Conservation (phyloP, 257 asterid species). For the Solanum megistacrolobum region DNA sequence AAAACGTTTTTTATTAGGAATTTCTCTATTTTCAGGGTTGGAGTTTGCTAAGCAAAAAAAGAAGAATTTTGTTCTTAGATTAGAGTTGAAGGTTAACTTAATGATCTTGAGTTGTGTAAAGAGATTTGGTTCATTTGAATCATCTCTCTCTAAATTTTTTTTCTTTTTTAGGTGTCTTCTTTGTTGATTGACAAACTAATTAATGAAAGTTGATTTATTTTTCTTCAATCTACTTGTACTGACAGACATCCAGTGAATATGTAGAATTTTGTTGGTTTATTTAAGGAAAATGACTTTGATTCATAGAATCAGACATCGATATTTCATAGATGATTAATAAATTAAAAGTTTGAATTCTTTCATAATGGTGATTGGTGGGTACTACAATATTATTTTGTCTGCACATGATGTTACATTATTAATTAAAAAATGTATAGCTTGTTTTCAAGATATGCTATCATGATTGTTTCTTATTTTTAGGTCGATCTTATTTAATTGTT, state of each 20-base stretch:
- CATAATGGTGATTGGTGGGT: background rate
- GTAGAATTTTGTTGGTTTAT: slow-evolving; percentile 14
- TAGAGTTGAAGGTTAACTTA: slow-evolving; percentile 6
- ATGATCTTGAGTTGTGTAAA: background rate
- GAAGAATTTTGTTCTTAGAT: slow-evolving; percentile 13
- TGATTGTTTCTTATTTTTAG: slow-evolving; percentile 26
- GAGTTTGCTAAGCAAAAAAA: background rate
- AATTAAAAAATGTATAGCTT: background rate
- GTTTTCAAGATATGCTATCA: slow-evolving; percentile 24
- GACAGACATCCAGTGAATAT: background rate
- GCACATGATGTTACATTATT: background rate
- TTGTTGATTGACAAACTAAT: slow-evolving; percentile 8
- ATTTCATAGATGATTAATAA: background rate
- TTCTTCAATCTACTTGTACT: background rate
- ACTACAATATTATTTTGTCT: background rate
- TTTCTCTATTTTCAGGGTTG: background rate
- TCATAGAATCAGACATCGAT: background rate
- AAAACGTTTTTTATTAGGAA: background rate
- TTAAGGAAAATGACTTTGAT: background rate
- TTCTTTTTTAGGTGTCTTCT: slow-evolving; percentile 3
- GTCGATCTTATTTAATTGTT: slow-evolving; percentile 8
- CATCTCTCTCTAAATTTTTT: slow-evolving; percentile 9
- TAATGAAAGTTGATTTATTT: slow-evolving; percentile 11
- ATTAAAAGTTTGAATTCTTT: background rate
- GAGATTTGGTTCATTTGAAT: slow-evolving; percentile 7